These are phyloP conservation scores for Colletotrichum cordylinicola DNA, from an alignment of 2,329 filamentous ascomycete species.

Conservation along the genomic window DNA sequence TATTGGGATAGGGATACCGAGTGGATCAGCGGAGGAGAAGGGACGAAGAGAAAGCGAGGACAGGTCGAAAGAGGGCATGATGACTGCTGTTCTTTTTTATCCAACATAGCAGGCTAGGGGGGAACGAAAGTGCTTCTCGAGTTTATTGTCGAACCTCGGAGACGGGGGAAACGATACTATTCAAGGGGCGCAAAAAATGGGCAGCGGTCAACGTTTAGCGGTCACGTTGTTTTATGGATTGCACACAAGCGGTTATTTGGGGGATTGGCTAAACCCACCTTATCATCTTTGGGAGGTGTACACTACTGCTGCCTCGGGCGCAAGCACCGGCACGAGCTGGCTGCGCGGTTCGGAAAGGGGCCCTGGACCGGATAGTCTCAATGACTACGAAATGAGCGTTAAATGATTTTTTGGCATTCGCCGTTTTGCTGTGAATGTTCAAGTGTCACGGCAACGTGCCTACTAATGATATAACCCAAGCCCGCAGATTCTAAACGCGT, in stretches of 20 bases:
- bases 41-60: background rate
- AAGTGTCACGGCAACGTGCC: background rate
- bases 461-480: background rate
- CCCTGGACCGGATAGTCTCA: conserved; percentile 9
- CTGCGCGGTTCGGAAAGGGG: background rate
- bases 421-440: background rate
- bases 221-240: conserved; percentile 22
- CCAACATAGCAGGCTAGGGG: conserved; percentile 1
- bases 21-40: background rate
- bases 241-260: conserved; percentile 5
- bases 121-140: conserved; percentile 1
- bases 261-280: conserved; percentile 17
- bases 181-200: conserved; percentile 1
- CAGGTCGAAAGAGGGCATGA: background rate
- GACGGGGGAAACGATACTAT: background rate
- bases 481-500: background rate
- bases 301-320: conserved; percentile 7
- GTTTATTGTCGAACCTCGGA: background rate
- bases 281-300: conserved; percentile 18
- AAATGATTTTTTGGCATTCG: background rate
- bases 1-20: conserved; percentile 17
- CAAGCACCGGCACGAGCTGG: background rate
- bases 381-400: conserved; percentile 21
- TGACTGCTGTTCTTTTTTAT: conserved; percentile 3
- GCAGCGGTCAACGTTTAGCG: conserved; percentile 21